Percentiles rank a stretch among this genome's conserved stretches.
Conservation (phyloP, 768 basidiomycete species). For the button mushroom (Agaricus bisporus) region DNA sequence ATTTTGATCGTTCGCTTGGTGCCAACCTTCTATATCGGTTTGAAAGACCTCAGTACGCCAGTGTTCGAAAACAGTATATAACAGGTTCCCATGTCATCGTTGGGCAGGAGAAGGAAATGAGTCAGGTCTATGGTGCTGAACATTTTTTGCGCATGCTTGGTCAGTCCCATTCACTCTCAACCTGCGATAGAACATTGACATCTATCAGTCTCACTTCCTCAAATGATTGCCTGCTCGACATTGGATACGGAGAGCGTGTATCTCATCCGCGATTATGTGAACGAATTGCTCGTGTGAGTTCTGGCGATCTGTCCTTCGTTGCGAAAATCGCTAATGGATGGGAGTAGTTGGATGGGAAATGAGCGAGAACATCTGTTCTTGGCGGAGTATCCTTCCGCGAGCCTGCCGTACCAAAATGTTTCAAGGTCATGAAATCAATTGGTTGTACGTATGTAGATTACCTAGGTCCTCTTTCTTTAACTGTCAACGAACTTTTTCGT, state of each 20-base stretch:
- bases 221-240: constrained; percentile 84
- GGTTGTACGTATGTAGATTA: too few relatives aligned
- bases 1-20: constrained; percentile 91
- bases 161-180: constrained; percentile 30
- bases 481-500: too few relatives aligned
- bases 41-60: constrained; percentile 89
- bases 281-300: constrained; percentile 74
- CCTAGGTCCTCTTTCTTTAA: too few relatives aligned
- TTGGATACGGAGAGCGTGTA: constrained; percentile 85
- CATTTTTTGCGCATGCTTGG: constrained; percentile 90
- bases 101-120: constrained; percentile 75
- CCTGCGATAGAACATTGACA: neutral
- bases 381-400: constrained; percentile 72
- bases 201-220: constrained; percentile 76
- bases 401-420: constrained; percentile 75
- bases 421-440: constrained; percentile 51
- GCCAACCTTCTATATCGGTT: constrained; percentile 91
- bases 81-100: constrained; percentile 67
- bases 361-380: constrained; percentile 72
- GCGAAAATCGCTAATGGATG: neutral
- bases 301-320: too few relatives aligned
- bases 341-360: constrained; percentile 66
- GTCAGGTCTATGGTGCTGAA: constrained; percentile 88
- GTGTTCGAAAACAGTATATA: constrained; percentile 64
- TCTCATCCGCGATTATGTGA: constrained; percentile 83